Conservation (phyloP, 1,284 basidiomycete genomes). For the Phellinidium pouzarii region DNA sequence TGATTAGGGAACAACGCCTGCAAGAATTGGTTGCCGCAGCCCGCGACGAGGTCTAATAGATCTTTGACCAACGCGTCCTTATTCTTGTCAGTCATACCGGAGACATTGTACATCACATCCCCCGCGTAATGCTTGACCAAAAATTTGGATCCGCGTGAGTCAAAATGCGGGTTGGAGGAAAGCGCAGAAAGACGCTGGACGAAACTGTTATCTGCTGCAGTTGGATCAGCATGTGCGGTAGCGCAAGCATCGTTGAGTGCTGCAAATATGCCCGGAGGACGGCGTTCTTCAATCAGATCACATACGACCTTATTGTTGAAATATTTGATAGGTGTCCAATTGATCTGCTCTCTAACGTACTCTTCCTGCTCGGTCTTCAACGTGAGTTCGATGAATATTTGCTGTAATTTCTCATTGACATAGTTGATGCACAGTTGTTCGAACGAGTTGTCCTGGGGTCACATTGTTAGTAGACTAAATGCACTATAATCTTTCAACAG, state of each 20-base stretch:
- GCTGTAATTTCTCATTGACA: constrained; percentile 98
- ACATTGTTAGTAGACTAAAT: not conserved
- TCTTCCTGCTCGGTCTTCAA: constrained; percentile 99
- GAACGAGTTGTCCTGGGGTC: constrained; percentile 85
- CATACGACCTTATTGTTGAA: constrained; percentile 98
- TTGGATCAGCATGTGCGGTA: constrained; percentile 95
- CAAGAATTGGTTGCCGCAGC: constrained; percentile 78
- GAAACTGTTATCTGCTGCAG: constrained; percentile 96
- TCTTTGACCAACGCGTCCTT: constrained; percentile 97
- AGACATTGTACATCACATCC: constrained; percentile 96
- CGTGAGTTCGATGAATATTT: constrained; percentile 99
- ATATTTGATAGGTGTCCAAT: constrained; percentile 99
- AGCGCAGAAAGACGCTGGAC: constrained; percentile 84
- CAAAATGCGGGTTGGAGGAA: constrained; percentile 84
- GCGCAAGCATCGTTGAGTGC: constrained; percentile 98
- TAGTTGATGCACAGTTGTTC: constrained; percentile 99
- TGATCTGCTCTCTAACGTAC: constrained; percentile 96
- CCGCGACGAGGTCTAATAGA: constrained; percentile 82
- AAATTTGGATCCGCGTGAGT: constrained; percentile 87
- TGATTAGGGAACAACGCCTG: constrained; percentile 90
- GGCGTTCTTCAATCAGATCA: constrained; percentile 93
- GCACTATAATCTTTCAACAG: constrained; percentile 10
- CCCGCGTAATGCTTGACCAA: constrained; percentile 94
- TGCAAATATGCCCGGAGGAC: constrained; percentile 96
- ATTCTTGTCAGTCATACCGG: constrained; percentile 99